These are phyloP conservation scores for Cydonia oblonga DNA, from an alignment of 331 rosid genomes.

Conservation along the genomic window DNA sequence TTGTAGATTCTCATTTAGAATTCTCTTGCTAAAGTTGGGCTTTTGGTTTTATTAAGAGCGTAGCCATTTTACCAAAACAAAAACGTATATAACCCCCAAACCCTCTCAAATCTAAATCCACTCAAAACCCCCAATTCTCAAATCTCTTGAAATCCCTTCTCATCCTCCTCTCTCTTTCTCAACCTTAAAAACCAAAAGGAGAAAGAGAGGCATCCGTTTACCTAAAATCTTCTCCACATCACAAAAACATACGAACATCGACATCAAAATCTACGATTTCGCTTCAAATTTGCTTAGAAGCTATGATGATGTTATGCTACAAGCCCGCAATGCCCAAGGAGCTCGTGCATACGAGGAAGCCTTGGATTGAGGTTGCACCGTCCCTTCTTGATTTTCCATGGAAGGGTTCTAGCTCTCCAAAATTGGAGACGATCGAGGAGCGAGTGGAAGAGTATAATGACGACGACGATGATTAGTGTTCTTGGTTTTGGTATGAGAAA, in stretches of 20 bases:
- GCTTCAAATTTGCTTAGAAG: not conserved
- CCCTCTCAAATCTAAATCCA: not conserved
- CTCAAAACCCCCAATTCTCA: not conserved
- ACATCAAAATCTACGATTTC: not conserved
- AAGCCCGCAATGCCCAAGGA: constrained; percentile 25
- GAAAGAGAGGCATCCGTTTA: constrained; percentile 5
- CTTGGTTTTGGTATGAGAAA: not conserved
- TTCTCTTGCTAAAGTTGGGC: not conserved
- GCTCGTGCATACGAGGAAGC: constrained; percentile 15
- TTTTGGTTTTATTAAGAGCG: too few relatives aligned
- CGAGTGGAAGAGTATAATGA: constrained; percentile 18
- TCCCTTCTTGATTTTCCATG: constrained; percentile 23
- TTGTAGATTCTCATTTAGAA: not conserved
- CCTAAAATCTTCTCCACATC: not conserved
- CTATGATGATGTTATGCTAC: not conserved
- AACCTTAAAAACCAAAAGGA: not conserved
- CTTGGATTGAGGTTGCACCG: constrained; percentile 51
- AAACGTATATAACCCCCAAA: not conserved
- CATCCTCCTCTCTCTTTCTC: not conserved
- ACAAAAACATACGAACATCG: not conserved
- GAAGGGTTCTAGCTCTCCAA: constrained; percentile 28
- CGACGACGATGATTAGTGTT: constrained; percentile 1
- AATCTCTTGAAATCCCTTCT: not conserved
- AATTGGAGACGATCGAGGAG: constrained; percentile 43
- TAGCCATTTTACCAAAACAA: too few relatives aligned